Base-by-base conservation (phyloP, 2,329 filamentous ascomycete species). In the Pseudogymnoascus sp. region DNA sequence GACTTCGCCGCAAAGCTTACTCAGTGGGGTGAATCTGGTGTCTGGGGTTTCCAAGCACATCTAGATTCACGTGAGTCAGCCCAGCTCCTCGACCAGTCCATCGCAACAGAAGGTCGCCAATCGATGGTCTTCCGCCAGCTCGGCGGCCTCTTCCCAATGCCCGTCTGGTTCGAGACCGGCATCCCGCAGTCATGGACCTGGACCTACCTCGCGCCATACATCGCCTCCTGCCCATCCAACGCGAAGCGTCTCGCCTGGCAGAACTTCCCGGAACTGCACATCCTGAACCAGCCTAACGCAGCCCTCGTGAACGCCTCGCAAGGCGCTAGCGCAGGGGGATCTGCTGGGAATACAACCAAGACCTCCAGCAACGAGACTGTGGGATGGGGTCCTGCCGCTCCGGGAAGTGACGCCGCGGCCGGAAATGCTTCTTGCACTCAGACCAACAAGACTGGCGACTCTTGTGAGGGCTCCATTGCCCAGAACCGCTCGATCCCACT, bases 1-100 rank as follows among this genome's bases (percentile, higher is more conserved):
- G 90, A 95, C 77, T 95, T 95, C 77, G 87, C 84, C 75, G 89
- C 93, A 76, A 92, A 92, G 75, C 77, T 95, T n/a, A 95, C 91
- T 1, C 86, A 89, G 36, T 91, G 83, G 75, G 90, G 90, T 60
- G 90, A 95, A 74, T 83, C 87, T 10, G 88, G 90, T 57, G 89
- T 93, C 1, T 92, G 90, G 77, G 90, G 90, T 0, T 95, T 93
- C 77, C 78, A 93, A 67, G 82, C 86, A 61, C 90, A 95, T 71
- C 80, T 95, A 57, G 85, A 93, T 74, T 87, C 88, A 0, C 86
- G 89, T 4, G 87, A 90, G 69, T 87, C 87, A 11, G 90, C 83
- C 0, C 86, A 87, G 71, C 76, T 95, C 14, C 79, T 96, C 2
- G 78, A 90, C 2, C 89, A 92, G 75, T 88, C 87, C 18, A 90